A percentile compares a stretch with the other conserved stretches of the same genome.
Conservation (phyloP, 345 rosid genomes). For the Erucastrum elatum region DNA sequence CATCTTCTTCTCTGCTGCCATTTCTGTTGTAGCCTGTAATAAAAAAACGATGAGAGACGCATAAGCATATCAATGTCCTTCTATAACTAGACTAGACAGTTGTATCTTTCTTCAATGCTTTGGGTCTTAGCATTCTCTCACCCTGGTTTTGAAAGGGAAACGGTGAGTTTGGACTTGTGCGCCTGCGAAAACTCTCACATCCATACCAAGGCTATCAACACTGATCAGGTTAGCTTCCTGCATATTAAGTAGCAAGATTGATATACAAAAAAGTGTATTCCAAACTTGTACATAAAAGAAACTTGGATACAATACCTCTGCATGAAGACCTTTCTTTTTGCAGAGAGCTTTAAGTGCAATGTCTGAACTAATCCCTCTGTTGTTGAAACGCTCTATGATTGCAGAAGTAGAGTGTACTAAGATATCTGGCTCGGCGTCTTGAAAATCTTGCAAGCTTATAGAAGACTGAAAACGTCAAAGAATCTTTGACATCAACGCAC, state of each 20-base stretch:
- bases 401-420: constrained; percentile 67
- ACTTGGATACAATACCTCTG: constrained; percentile 55
- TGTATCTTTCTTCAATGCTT: neutral
- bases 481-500: constrained; percentile 34
- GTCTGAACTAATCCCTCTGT: constrained; percentile 58
- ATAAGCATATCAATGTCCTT: constrained; percentile 4
- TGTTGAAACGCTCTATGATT: constrained; percentile 67
- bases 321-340: constrained; percentile 82
- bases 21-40: constrained; percentile 66
- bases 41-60: constrained; percentile 10
- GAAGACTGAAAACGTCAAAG: constrained; percentile 52
- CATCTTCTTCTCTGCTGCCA: constrained; percentile 86
- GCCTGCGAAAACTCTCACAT: constrained; percentile 77
- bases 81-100: neutral
- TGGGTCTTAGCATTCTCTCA: constrained; percentile 29
- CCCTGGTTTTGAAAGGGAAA: constrained; percentile 87
- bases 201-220: constrained; percentile 91
- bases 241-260: neutral
- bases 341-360: constrained; percentile 81
- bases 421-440: constrained; percentile 88
- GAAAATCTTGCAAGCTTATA: constrained; percentile 74
- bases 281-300: neutral
- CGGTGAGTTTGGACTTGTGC: constrained; percentile 82
- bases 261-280: neutral
- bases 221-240: constrained; percentile 83